Conservation (phyloP, 352 stramenopile genomes). For the Pythium brachiatum region DNA sequence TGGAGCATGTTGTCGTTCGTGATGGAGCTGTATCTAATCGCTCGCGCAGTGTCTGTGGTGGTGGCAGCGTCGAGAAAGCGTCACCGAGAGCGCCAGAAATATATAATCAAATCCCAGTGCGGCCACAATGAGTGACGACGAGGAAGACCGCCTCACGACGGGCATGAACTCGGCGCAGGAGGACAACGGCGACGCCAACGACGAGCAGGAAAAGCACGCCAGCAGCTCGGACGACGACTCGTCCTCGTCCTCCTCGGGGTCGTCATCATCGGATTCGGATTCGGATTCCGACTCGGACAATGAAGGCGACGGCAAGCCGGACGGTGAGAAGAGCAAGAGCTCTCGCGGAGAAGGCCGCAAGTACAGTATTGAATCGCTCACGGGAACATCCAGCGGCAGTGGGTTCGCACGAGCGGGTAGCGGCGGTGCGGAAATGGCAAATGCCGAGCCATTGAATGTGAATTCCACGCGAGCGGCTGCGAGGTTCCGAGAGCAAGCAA, state of each 20-base stretch:
- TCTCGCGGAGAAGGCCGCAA: constrained; percentile 28
- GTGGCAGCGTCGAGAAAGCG: background rate
- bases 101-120: background rate
- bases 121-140: constrained; percentile 35
- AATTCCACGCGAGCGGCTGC: constrained; percentile 66
- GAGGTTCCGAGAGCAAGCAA: constrained; percentile 60
- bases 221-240: constrained; percentile 73
- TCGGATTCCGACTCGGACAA: constrained; percentile 76
- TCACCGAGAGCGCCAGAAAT: background rate
- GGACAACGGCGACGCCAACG: constrained; percentile 26
- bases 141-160: constrained; percentile 20
- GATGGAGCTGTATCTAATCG: background rate
- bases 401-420: constrained; percentile 14
- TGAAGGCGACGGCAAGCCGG: constrained; percentile 25
- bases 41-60: background rate
- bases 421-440: constrained; percentile 20
- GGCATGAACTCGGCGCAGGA: constrained; percentile 25
- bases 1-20: background rate
- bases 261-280: constrained; percentile 66
- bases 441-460: constrained; percentile 53
- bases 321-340: constrained; percentile 6
- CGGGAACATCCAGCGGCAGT: constrained; percentile 11
- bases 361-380: constrained; percentile 37
- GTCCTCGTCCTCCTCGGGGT: constrained; percentile 66
- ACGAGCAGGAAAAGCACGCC: constrained; percentile 30